Evolutionary conservation across 768 basidiomycete genomes (phyloP).

Genomic region (Tricholoma furcatifolium): DNA sequence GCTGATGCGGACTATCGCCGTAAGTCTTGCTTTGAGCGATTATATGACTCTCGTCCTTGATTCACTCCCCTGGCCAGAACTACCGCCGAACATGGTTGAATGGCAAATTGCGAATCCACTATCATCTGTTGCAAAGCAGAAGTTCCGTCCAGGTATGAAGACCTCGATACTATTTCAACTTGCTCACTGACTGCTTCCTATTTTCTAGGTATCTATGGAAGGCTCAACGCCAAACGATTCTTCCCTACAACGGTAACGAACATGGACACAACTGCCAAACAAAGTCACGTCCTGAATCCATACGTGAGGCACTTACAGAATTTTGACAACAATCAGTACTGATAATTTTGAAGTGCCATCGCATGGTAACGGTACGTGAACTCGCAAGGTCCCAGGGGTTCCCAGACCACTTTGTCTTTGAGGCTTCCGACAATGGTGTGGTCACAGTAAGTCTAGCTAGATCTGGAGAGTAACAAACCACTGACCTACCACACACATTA

Average conservation of each 20-base stretch:
- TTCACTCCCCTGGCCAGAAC: conserved; percentile 27
- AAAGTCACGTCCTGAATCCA: conserved; percentile 67
- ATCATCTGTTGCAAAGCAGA: conserved; percentile 51
- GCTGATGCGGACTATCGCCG: conserved; percentile 66
- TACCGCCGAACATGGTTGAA: conserved; percentile 47
- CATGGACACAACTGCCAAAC: conserved; percentile 77
- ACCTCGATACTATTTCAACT: background rate
- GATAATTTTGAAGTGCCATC: conserved; percentile 47
- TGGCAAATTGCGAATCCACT: conserved; percentile 62
- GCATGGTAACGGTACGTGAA: conserved; percentile 75
- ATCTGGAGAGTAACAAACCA: background rate
- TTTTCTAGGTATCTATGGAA: conserved; percentile 46
- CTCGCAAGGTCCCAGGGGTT: conserved; percentile 82
- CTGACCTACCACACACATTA: conserved; percentile 23
- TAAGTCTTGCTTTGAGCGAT: conserved; percentile 24
- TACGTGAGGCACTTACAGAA: conserved; percentile 37
- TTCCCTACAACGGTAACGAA: conserved; percentile 81
- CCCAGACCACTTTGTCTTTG: conserved; percentile 70
- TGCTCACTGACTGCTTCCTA: conserved; percentile 5
- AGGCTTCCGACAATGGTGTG: conserved; percentile 49
- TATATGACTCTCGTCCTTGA: background rate
- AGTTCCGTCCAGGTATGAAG: conserved; percentile 49
- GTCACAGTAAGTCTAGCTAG: conserved; percentile 49
- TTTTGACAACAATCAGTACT: background rate
- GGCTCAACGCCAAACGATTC: conserved; percentile 51